Conservation (phyloP, 345 rosid species). For the Boechera divaricarpa region DNA sequence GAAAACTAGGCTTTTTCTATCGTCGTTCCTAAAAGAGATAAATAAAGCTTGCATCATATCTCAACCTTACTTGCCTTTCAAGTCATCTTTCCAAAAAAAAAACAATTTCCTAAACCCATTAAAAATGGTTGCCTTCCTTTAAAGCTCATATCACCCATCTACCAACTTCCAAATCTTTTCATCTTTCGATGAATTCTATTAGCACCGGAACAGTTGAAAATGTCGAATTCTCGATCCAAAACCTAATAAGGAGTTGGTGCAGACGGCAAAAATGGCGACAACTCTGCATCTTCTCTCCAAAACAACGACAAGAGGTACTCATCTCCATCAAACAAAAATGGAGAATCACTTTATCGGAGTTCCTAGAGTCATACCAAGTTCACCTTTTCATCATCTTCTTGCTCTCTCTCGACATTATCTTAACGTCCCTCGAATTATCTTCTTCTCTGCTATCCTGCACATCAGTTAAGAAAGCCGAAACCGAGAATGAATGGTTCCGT, state of each 20-base stretch:
- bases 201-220: conserved; percentile 47
- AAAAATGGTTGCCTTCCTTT: conserved; percentile 34
- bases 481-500: conserved; percentile 54
- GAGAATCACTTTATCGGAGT: conserved; percentile 50
- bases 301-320: conserved; percentile 16
- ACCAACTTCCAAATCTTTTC: neutral
- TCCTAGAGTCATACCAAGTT: conserved; percentile 57
- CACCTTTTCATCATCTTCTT: conserved; percentile 50
- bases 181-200: conserved; percentile 34
- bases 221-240: conserved; percentile 52
- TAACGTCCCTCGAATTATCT: conserved; percentile 64
- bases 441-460: conserved; percentile 55
- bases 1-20: neutral
- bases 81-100: conserved; percentile 18
- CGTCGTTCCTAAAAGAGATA: conserved; percentile 5
- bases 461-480: conserved; percentile 1
- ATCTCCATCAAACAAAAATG: conserved; percentile 41
- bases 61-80: conserved; percentile 39
- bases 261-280: conserved; percentile 65
- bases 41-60: conserved; percentile 22
- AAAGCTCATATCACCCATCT: conserved; percentile 21
- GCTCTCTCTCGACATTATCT: conserved; percentile 60
- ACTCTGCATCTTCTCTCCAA: conserved; percentile 38
- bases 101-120: neutral
- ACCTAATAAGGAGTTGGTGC: conserved; percentile 54